These are phyloP conservation scores for Inosperma sp. DNA, from an alignment of 768 basidiomycete species.

Conservation along the genomic window DNA sequence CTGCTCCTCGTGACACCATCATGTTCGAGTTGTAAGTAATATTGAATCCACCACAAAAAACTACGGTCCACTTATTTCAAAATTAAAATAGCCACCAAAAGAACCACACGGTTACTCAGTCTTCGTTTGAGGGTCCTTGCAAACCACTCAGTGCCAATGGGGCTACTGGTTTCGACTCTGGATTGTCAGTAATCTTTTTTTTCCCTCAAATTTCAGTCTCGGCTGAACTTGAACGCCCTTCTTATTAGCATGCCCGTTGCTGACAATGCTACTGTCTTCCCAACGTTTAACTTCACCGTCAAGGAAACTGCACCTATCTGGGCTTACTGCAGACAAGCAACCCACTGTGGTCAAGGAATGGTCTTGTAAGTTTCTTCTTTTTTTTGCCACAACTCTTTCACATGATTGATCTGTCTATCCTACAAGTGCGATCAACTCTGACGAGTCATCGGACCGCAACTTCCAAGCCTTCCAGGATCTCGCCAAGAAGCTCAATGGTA, in stretches of 20 bases:
- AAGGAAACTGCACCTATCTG: conserved; percentile 57
- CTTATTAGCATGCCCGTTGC: conserved; percentile 43
- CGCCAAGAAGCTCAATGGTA: conserved; percentile 30
- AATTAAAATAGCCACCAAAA: conserved; percentile 26
- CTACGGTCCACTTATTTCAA: conserved; percentile 27
- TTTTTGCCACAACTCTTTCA: not conserved
- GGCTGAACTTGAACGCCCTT: not conserved
- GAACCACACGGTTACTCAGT: conserved; percentile 47
- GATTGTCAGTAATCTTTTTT: conserved; percentile 33
- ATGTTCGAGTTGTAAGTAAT: conserved; percentile 38
- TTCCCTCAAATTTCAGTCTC: not conserved
- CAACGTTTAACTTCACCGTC: conserved; percentile 48
- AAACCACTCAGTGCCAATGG: conserved; percentile 40
- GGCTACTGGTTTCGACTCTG: conserved; percentile 41
- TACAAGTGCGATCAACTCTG: conserved; percentile 27
- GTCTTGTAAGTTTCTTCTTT: conserved; percentile 37
- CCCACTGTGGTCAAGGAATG: conserved; percentile 58
- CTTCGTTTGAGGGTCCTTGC: conserved; percentile 41
- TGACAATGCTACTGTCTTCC: conserved; percentile 39
- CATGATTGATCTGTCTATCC: not conserved
- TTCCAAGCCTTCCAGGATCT: conserved; percentile 15
- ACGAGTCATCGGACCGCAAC: conserved; percentile 23
- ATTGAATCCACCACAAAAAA: conserved; percentile 22
- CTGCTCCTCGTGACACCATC: conserved; percentile 43
- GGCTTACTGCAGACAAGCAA: conserved; percentile 52